Evolutionary conservation across 257 asterid species (phyloP), one percentile per base, ranked within the genome.

Genomic region (Voacanga thouarsii): DNA sequence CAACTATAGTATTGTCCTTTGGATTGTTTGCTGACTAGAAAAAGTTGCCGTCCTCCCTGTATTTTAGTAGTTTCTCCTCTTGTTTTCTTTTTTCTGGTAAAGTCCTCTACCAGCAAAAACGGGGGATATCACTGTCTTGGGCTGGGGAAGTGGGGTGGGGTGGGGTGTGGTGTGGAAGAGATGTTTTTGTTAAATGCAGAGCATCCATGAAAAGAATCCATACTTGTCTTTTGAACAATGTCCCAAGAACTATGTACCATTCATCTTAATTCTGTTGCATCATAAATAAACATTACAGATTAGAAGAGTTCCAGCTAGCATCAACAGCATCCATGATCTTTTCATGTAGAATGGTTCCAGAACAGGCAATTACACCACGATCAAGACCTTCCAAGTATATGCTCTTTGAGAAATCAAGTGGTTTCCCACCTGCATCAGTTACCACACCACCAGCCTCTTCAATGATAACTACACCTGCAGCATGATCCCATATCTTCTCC

Each of bases 401-500:
- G 15, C 98, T 97, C 79, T 80, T 90, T 0, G 97, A 92, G 76
- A 93, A 93, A 84, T 89, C 88, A 5, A 93, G 89, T 3, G 85
- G 89, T 51, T 81, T 80, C 24, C 97, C 98, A 60, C 97, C 91
- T 0, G 97, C 98, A 78, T 93, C 97, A 2, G 92, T 93, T 63
- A 93, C 97, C 75, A 90, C 88, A 3, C 98, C 98, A 59, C 98
- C 97, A 1, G 97, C 97, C 82, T 89, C 97, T 83, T 92, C 82
- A 63, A 90, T 84, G 72, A 93, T 88, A 5, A 93, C 91, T 18
- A 90, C 94, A 28, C 98, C 97, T 16, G 98, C 98, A 18, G 97
- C 97, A 73, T 93, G 98, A 77, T 93, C 98, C 98, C 95, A 93
- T 85, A 92, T 91, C 83, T 93, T 93, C 88, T 93, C 98, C 88